Conservation (phyloP, 1,284 basidiomycete species). For the Pseudozyma sp. region DNA sequence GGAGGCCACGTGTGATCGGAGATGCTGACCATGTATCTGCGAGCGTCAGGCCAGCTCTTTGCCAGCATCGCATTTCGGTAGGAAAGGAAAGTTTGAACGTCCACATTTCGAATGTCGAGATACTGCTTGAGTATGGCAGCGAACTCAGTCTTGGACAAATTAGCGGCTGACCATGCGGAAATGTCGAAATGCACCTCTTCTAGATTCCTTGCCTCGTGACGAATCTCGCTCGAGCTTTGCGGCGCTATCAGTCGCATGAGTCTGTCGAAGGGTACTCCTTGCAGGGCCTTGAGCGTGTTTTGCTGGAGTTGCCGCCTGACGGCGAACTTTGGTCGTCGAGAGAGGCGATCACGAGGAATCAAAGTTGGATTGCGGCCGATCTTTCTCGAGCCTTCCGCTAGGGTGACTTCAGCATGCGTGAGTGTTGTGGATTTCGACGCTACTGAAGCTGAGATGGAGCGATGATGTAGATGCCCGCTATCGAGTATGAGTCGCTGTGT, state of each 20-base stretch:
- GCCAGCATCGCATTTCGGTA: conserved; percentile 37
- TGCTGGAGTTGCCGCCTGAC: not conserved
- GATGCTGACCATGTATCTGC: conserved; percentile 29
- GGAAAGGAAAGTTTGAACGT: conserved; percentile 9
- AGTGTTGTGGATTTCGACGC: not conserved
- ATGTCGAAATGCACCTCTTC: conserved; percentile 1
- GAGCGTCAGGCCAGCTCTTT: conserved; percentile 25
- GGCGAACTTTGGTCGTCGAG: not conserved
- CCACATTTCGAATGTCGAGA: not conserved
- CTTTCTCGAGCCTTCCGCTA: not conserved
- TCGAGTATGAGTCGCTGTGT: not conserved
- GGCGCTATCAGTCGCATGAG: conserved; percentile 8
- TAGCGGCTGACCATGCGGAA: not conserved
- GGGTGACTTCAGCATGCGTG: not conserved
- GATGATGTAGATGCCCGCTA: not conserved
- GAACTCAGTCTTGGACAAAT: not conserved
- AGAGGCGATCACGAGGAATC: not conserved
- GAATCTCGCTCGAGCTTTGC: not conserved
- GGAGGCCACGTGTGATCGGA: conserved; percentile 27
- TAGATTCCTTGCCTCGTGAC: conserved; percentile 14
- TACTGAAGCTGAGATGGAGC: not conserved
- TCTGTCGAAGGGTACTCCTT: not conserved
- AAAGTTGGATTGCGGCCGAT: not conserved
- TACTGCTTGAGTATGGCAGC: conserved; percentile 2
- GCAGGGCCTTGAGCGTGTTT: not conserved